Base-by-base conservation (phyloP, 1,284 basidiomycete species). In the Schizophyllum commune region DNA sequence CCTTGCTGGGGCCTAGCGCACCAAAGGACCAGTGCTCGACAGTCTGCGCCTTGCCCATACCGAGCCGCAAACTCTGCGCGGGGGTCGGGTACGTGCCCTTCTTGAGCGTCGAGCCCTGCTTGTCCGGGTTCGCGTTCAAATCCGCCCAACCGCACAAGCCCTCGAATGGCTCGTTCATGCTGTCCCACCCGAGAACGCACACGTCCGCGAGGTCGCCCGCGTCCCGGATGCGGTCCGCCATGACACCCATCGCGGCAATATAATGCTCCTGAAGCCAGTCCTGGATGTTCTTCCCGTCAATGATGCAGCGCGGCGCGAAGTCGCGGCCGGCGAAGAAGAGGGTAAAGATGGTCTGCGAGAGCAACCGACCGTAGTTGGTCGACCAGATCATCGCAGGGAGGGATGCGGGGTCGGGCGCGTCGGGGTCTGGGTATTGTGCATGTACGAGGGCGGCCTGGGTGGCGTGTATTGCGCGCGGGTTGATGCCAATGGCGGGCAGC, bases 341-440 rank as follows among this genome's bases (percentile, higher is more conserved):
- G 2, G 95, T 94, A 77, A 94, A 97, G 60, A 98, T 72, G 4
- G 95, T 97, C 70, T 95, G 94, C 13, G 86, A 87, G 52, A 90
- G 85, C 17, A 98, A 84, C 11, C 92, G 91, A 56, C 90, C 88
- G 70, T 98, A 98, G 72, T 98, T 98, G 21, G 96, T 98, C 15
- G 89, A 88, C 96, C 96, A 98, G 65, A 96, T 85, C 96, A 99
- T 99, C 58, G 89, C 85, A 1, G 96, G 95, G 63, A 94, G 83
- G 0, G 82, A 73, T 6, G 82, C 77, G 0, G 96, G 94, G 64
- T 91, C 80, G 1, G 92, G 83, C 0, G 75, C 70, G 51, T 81
- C 74, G 0, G 88, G 69, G 2, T 77, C 70, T 0, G 94, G 89
- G 75, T 93, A 98, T 77, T 98, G 95, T 72, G 84, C 87, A 70